Conservation (phyloP, 1,139 yeast genomes). For the Lodderomyces beijingensis region DNA sequence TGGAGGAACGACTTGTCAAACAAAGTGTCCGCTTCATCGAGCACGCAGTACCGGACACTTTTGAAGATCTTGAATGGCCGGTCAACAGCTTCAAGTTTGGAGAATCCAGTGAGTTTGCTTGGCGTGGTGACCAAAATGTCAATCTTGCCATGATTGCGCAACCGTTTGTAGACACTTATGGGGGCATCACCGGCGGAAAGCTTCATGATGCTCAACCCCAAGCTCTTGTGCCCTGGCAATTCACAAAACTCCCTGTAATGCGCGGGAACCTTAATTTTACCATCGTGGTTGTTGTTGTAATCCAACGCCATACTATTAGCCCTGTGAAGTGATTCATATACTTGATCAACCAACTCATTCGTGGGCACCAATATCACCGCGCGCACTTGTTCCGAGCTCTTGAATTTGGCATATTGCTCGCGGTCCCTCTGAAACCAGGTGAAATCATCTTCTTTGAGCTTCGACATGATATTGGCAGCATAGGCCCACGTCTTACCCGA, state of each 20-base stretch:
- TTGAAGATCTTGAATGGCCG: conserved; percentile 47
- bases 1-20: conserved; percentile 79
- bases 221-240: conserved; percentile 21
- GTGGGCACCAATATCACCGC: conserved; percentile 82
- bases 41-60: conserved; percentile 56
- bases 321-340: conserved; percentile 47
- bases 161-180: conserved; percentile 40
- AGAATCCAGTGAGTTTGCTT: conserved; percentile 50
- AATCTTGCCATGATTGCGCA: conserved; percentile 44
- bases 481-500: conserved; percentile 96
- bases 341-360: conserved; percentile 82
- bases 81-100: conserved; percentile 38
- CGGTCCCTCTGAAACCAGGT: conserved; percentile 22
- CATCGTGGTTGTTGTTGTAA: conserved; percentile 14
- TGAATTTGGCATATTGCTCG: conserved; percentile 28
- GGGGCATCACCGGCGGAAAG: conserved; percentile 57
- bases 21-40: conserved; percentile 95
- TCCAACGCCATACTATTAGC: conserved; percentile 29
- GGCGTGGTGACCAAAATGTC: conserved; percentile 89
- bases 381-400: conserved; percentile 45
- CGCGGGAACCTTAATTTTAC: conserved; percentile 10
- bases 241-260: conserved; percentile 22
- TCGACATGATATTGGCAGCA: conserved; percentile 68
- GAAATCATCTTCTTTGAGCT: conserved; percentile 54
- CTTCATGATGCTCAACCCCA: conserved; percentile 46